Conservation (phyloP, 2,329 filamentous ascomycete species). For the Aspergillus fumigatus region DNA sequence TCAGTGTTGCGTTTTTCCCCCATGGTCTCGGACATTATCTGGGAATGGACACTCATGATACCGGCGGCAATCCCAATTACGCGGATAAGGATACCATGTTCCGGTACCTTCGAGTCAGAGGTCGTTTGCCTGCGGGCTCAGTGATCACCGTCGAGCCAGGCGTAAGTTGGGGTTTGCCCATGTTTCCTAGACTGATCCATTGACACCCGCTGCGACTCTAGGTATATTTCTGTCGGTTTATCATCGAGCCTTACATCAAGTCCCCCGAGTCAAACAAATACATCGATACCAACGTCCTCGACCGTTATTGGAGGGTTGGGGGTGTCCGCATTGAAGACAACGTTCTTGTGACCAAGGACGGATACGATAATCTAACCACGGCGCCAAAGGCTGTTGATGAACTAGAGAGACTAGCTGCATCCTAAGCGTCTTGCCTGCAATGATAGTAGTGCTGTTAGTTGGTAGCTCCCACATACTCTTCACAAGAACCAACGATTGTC, state of each 20-base stretch:
- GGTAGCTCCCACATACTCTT: not conserved
- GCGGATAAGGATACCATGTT: constrained; percentile 79
- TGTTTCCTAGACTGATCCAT: not conserved
- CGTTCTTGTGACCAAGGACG: constrained; percentile 70
- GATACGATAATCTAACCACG: constrained; percentile 77
- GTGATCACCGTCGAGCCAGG: constrained; percentile 96
- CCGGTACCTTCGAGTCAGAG: constrained; percentile 75
- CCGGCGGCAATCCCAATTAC: constrained; percentile 72
- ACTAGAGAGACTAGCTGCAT: constrained; percentile 48
- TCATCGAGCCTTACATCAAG: constrained; percentile 73
- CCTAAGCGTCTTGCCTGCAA: not conserved
- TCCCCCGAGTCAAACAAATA: constrained; percentile 68
- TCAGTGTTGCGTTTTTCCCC: constrained; percentile 87
- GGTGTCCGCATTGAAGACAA: constrained; percentile 93
- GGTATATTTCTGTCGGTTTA: constrained; percentile 89
- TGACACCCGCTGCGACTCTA: constrained; percentile 22
- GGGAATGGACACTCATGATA: constrained; percentile 90
- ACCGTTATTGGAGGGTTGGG: constrained; percentile 81
- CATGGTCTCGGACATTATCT: constrained; percentile 89
- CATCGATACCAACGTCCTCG: constrained; percentile 68
- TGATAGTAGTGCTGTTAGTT: not conserved
- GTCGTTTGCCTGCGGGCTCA: constrained; percentile 67
- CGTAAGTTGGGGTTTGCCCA: constrained; percentile 44
- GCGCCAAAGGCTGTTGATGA: constrained; percentile 70
- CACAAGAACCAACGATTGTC: not conserved